A percentile compares a stretch with the other conserved stretches of the same genome.
phyloP scores from a whole-genome alignment of 148 eudicot species.

The Chenopodium album region DNA sequence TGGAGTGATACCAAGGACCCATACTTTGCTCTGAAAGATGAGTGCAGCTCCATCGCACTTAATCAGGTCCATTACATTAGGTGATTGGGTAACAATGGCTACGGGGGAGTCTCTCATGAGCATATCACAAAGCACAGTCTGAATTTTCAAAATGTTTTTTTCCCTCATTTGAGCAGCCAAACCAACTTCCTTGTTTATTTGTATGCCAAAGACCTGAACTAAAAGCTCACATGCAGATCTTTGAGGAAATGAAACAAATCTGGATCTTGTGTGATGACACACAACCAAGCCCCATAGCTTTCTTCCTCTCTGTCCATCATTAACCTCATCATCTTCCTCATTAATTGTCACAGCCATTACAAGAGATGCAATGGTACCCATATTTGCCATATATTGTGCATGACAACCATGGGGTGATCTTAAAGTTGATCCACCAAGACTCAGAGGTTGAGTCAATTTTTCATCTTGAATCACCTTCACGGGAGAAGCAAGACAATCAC shows the following conservation, averaged over 20 bases:
- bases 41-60: constrained; percentile 85
- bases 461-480: constrained; percentile 68
- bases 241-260: constrained; percentile 65
- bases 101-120: constrained; percentile 71
- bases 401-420: constrained; percentile 92
- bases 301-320: constrained; percentile 46
- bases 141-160: constrained; percentile 61
- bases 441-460: constrained; percentile 57
- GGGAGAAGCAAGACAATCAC: constrained; percentile 67
- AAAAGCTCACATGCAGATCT: constrained; percentile 83
- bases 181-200: constrained; percentile 72
- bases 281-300: constrained; percentile 92
- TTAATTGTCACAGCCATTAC: constrained; percentile 69
- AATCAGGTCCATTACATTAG: constrained; percentile 83
- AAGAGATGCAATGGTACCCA: constrained; percentile 85
- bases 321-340: constrained; percentile 58
- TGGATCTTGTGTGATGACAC: constrained; percentile 70
- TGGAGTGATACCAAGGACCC: constrained; percentile 68
- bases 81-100: constrained; percentile 69
- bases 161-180: constrained; percentile 63
- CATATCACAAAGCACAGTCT: constrained; percentile 87
- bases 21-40: constrained; percentile 45
- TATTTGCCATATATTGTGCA: constrained; percentile 79
- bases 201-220: constrained; percentile 74
- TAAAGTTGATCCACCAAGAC: constrained; percentile 71